Evolutionary conservation across 768 basidiomycete species (phyloP).

Genomic region (Russula earlei): DNA sequence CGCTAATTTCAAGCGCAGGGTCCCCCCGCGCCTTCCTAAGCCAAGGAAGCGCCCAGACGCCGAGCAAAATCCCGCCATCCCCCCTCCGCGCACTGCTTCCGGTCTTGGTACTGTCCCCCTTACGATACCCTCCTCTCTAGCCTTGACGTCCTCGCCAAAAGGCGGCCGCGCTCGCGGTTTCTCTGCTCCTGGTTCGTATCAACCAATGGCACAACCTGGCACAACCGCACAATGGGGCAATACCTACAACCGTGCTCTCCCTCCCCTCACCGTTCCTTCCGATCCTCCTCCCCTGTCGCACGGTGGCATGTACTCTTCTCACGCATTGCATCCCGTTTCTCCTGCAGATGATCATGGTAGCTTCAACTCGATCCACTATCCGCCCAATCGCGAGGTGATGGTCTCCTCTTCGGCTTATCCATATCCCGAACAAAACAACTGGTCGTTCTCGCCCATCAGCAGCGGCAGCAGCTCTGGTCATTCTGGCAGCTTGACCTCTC

Average conservation of each 20-base stretch:
- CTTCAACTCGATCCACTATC: slow-evolving; percentile 33
- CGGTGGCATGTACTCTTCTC: slow-evolving; percentile 49
- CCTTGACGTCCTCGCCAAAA: slow-evolving; percentile 34
- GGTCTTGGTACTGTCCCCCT: slow-evolving; percentile 61
- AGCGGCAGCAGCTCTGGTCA: slow-evolving; percentile 52
- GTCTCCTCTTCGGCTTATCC: slow-evolving; percentile 50
- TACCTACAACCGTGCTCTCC: slow-evolving; percentile 46
- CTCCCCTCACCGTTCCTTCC: slow-evolving; percentile 76
- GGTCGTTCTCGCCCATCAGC: slow-evolving; percentile 33
- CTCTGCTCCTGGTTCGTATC: slow-evolving; percentile 75
- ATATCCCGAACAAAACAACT: slow-evolving; percentile 53
- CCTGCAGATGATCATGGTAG: slow-evolving; percentile 59
- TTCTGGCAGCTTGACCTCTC: slow-evolving; percentile 66
- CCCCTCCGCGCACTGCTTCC: slow-evolving; percentile 68
- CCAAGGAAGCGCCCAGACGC: slow-evolving; percentile 65
- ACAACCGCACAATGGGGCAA: slow-evolving; percentile 47
- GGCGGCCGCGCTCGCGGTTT: slow-evolving; percentile 59
- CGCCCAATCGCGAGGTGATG: slow-evolving; percentile 28
- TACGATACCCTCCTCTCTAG: slow-evolving; percentile 44
- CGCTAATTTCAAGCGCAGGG: slow-evolving; percentile 90
- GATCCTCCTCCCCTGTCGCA: slow-evolving; percentile 57
- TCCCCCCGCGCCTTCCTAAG: slow-evolving; percentile 86
- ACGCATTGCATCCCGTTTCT: slow-evolving; percentile 57
- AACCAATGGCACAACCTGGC: slow-evolving; percentile 53
- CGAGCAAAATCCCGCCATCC: slow-evolving; percentile 58